These are phyloP conservation scores for Trichosanthes cucumerina DNA, from an alignment of 306 rosid species.

Conservation along the genomic window DNA sequence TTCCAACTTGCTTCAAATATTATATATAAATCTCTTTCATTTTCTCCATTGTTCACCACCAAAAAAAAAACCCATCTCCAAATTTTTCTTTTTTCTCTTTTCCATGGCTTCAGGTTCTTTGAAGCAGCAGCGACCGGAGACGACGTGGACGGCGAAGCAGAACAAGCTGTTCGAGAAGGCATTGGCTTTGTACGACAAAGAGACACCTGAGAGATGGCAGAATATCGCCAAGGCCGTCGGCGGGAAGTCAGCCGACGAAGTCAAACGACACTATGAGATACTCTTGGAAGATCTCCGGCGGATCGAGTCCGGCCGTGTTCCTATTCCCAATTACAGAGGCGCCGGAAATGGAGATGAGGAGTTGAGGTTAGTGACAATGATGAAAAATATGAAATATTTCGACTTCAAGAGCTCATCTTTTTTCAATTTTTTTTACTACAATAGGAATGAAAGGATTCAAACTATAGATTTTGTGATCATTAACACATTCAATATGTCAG, in stretches of 20 bases:
- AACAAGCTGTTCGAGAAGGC: conserved; percentile 54
- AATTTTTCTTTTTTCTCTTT: neutral
- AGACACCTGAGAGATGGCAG: conserved; percentile 52
- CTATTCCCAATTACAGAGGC: conserved; percentile 35
- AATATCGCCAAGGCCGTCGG: conserved; percentile 49
- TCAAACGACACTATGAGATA: conserved; percentile 44
- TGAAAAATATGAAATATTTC: neutral
- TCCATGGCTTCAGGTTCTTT: conserved; percentile 2
- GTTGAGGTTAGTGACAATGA: neutral
- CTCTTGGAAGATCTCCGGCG: conserved; percentile 48
- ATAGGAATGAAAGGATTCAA: no score
- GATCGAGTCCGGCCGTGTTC: conserved; percentile 44
- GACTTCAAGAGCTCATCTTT: neutral
- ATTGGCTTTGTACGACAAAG: conserved; percentile 47
- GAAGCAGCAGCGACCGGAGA: conserved; percentile 11
- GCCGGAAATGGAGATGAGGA: neutral
- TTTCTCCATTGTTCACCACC: neutral
- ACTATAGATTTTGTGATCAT: no score
- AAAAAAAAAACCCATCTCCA: neutral
- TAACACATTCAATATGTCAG: no score
- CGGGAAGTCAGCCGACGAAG: conserved; percentile 33
- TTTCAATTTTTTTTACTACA: no score
- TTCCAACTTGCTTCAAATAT: conserved; percentile 7
- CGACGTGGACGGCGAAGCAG: conserved; percentile 46
- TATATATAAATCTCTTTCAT: neutral